These are phyloP conservation scores for Sisymbrium altissimum DNA, from an alignment of 345 rosid genomes.

Conservation along the genomic window DNA sequence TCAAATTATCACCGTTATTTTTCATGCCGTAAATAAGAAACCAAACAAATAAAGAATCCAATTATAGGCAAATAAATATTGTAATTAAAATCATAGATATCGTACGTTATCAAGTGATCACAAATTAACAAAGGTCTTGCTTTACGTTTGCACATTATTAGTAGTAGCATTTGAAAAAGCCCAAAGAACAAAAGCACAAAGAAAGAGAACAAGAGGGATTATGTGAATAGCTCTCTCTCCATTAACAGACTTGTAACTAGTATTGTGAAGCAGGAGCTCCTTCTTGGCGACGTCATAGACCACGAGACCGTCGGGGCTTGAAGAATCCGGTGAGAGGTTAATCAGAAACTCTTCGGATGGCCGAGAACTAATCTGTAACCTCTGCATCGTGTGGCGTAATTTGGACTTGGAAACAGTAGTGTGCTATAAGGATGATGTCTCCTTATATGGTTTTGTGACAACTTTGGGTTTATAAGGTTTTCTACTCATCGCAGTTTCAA, in stretches of 20 bases:
- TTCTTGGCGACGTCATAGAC: conserved; percentile 43
- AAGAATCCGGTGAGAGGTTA: conserved; percentile 34
- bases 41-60: neutral
- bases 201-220: conserved; percentile 57
- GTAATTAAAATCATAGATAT: neutral
- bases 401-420: neutral
- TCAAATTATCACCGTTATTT: neutral
- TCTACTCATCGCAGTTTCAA: neutral
- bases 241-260: conserved; percentile 18
- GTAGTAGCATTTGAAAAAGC: conserved; percentile 35
- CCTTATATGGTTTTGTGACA: neutral
- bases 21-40: neutral
- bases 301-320: conserved; percentile 10
- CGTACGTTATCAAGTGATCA: neutral
- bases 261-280: conserved; percentile 34
- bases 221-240: conserved; percentile 51
- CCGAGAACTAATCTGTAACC: conserved; percentile 37
- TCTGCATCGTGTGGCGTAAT: conserved; percentile 38
- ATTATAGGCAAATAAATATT: neutral
- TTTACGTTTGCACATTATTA: neutral
- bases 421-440: neutral
- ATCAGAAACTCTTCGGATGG: conserved; percentile 46
- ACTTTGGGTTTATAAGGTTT: neutral
- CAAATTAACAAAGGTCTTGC: neutral
- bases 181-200: conserved; percentile 68